Conservation (phyloP, 495 filamentous ascomycete genomes). For the Podospora didyma region DNA sequence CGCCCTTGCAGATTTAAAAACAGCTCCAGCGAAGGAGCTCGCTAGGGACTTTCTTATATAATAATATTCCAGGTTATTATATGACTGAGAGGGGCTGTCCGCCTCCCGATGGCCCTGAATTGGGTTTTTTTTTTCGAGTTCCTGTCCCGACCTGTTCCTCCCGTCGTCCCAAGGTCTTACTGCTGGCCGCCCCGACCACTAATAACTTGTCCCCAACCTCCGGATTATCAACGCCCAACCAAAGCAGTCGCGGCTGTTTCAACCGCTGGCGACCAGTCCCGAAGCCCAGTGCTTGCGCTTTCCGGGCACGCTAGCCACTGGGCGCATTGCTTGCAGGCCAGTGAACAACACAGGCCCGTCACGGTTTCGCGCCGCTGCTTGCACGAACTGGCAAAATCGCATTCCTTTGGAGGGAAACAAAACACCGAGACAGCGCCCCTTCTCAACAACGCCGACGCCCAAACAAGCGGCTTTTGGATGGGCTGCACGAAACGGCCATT, state of each 20-base stretch:
- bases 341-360: slow-evolving; percentile 14
- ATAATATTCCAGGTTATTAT: neutral
- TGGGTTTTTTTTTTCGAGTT: neutral
- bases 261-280: neutral
- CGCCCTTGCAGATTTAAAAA: neutral
- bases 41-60: neutral
- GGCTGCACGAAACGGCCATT: neutral
- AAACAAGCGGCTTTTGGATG: neutral
- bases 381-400: slow-evolving; percentile 11
- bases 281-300: neutral
- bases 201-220: too few species aligned
- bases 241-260: too few species aligned
- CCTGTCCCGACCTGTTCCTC: neutral
- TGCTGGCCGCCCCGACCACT: too few species aligned
- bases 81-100: neutral
- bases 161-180: neutral
- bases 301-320: slow-evolving; percentile 5
- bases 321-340: slow-evolving; percentile 3
- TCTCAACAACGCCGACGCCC: neutral
- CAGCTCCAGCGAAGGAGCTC: neutral
- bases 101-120: neutral
- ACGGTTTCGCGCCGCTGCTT: slow-evolving; percentile 4
- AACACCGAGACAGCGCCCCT: neutral
- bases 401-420: neutral
- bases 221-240: too few species aligned